These are phyloP conservation scores for Clarireedia homoeocarpa DNA, from an alignment of 2,329 filamentous ascomycete genomes.

Conservation along the genomic window DNA sequence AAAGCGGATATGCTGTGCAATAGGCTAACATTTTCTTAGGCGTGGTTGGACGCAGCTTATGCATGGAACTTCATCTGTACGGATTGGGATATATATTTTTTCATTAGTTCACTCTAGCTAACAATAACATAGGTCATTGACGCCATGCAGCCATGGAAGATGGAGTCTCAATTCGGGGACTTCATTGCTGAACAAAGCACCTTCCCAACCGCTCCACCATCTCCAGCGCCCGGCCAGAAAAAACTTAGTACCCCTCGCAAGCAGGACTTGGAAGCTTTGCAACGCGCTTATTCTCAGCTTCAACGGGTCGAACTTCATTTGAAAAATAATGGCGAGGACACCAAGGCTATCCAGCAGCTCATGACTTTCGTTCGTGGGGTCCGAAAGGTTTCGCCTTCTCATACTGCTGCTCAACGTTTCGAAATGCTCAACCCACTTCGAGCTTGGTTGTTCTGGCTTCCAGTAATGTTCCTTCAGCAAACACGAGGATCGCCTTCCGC, in stretches of 20 bases:
- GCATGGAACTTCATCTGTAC: constrained; percentile 81
- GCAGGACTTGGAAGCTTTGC: constrained; percentile 63
- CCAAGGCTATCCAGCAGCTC: constrained; percentile 60
- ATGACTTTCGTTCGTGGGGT: constrained; percentile 66
- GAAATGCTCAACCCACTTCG: constrained; percentile 80
- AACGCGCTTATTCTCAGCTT: constrained; percentile 58
- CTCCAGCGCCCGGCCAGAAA: constrained; percentile 52
- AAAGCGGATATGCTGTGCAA: constrained; percentile 16
- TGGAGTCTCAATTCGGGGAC: constrained; percentile 78
- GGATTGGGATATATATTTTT: constrained; percentile 28
- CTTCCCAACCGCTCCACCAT: constrained; percentile 58
- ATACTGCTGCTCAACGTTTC: constrained; percentile 77
- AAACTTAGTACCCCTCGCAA: constrained; percentile 52
- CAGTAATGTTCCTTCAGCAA: constrained; percentile 72
- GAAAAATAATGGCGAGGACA: constrained; percentile 61
- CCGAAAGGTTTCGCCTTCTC: constrained; percentile 59
- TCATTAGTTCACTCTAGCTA: constrained; percentile 23
- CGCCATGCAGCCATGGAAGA: constrained; percentile 86
- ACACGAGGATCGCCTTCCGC: constrained; percentile 69
- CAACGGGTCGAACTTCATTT: constrained; percentile 61
- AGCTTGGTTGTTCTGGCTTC: constrained; percentile 94
- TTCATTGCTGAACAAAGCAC: constrained; percentile 75
- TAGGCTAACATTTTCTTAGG: constrained; percentile 43
- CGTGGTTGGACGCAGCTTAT: constrained; percentile 88
- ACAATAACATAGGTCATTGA: constrained; percentile 59